phyloP scores from a whole-genome alignment of 164 flowering plant genomes.

The Saururus chinensis region DNA sequence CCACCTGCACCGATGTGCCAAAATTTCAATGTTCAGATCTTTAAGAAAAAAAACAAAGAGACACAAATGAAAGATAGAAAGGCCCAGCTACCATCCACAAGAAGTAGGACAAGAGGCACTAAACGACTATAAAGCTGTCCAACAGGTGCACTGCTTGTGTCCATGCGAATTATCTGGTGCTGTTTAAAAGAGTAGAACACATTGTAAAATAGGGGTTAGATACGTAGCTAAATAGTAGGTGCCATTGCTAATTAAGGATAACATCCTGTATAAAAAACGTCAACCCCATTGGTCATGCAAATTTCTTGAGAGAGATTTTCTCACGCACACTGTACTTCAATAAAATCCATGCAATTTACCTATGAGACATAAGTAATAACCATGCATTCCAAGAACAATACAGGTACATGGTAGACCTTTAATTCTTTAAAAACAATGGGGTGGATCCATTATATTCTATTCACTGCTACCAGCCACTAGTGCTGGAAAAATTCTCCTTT shows the following conservation, averaged over 20 bases:
- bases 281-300: no score
- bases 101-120: constrained; percentile 86
- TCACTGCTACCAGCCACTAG: neutral
- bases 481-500: neutral
- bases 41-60: neutral
- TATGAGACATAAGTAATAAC: no score
- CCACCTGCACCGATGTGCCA: constrained; percentile 46
- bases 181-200: constrained; percentile 1
- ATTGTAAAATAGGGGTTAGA: neutral
- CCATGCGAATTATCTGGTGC: constrained; percentile 50
- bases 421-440: no score
- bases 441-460: neutral
- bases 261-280: no score
- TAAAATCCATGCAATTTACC: no score
- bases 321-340: no score
- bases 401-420: no score
- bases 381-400: no score
- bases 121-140: constrained; percentile 72
- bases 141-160: constrained; percentile 33
- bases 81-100: constrained; percentile 63
- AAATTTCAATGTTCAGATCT: neutral
- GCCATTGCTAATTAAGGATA: no score
- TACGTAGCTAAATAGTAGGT: neutral
- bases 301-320: no score
- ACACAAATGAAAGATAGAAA: neutral